Conservation (phyloP, 352 stramenopile species). For the Chrysophaeum taylorii region DNA sequence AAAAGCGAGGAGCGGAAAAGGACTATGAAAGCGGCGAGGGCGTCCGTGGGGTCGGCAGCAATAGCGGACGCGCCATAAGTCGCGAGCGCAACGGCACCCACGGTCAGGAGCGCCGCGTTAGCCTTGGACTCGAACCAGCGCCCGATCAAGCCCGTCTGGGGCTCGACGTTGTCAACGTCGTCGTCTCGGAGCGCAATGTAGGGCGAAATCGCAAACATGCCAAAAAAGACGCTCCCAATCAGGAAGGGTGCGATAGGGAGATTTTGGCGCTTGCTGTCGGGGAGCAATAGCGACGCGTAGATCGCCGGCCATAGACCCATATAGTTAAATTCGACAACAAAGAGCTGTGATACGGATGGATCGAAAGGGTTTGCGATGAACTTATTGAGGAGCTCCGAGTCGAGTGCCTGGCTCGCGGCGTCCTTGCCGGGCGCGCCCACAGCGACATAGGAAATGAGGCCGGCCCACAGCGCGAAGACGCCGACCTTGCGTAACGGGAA, state of each 20-base stretch:
- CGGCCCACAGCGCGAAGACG: background rate
- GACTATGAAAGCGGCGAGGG: background rate
- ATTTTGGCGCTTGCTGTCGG: background rate
- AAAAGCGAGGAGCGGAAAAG: background rate
- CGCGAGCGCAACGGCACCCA: background rate
- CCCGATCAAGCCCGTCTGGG: background rate
- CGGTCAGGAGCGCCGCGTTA: background rate
- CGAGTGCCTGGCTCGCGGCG: background rate
- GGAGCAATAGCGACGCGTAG: background rate
- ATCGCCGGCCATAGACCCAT: background rate
- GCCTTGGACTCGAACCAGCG: background rate
- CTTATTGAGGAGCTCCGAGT: background rate
- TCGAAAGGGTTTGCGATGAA: slow-evolving; percentile 9
- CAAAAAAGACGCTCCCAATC: background rate
- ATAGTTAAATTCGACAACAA: background rate
- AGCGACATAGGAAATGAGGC: background rate
- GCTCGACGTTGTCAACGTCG: background rate
- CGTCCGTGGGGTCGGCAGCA: background rate
- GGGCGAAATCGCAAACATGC: slow-evolving; percentile 1
- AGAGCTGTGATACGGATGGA: background rate
- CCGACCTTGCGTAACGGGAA: background rate
- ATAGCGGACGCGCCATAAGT: background rate
- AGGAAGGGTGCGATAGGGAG: background rate
- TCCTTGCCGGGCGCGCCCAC: background rate
- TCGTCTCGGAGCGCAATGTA: background rate